Percentiles rank a stretch among this genome's conserved stretches.
Evolutionary conservation across 2,329 filamentous ascomycete species (phyloP).

Genomic region (Chrysosporium keratinophilum): DNA sequence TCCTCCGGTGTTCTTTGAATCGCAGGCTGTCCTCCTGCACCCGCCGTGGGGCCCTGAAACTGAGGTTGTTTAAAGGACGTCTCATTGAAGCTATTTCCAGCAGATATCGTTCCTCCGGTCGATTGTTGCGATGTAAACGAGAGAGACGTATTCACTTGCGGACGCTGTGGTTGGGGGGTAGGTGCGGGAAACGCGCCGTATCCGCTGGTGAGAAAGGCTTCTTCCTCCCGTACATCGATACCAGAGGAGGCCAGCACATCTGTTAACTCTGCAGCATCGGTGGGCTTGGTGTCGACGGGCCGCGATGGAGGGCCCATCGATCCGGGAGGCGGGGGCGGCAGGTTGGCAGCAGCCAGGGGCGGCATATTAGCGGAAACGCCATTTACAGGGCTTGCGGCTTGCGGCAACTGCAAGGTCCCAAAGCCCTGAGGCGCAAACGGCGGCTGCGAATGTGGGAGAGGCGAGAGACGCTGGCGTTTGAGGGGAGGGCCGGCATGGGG

Average conservation of each 20-base stretch:
- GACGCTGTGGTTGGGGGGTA: slow-evolving; percentile 35
- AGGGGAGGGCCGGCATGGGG: slow-evolving; percentile 47
- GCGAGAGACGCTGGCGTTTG: slow-evolving; percentile 63
- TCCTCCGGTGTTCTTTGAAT: slow-evolving; percentile 9
- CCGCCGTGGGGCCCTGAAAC: slow-evolving; percentile 43
- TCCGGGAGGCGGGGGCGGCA: slow-evolving; percentile 31
- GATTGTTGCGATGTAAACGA: slow-evolving; percentile 35
- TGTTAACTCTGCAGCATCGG: slow-evolving; percentile 58
- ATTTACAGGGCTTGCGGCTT: slow-evolving; percentile 22
- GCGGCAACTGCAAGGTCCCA: slow-evolving; percentile 38
- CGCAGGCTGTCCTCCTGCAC: slow-evolving; percentile 44
- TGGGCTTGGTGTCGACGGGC: slow-evolving; percentile 42
- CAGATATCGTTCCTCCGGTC: slow-evolving; percentile 31
- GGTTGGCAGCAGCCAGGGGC: slow-evolving; percentile 26
- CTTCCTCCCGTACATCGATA: slow-evolving; percentile 77
- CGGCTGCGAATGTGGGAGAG: slow-evolving; percentile 51
- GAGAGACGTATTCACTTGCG: slow-evolving; percentile 32
- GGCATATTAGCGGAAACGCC: slow-evolving; percentile 43
- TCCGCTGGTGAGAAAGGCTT: slow-evolving; percentile 61
- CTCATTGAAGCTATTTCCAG: slow-evolving; percentile 42
- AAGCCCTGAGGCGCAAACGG: slow-evolving; percentile 46
- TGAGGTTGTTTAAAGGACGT: slow-evolving; percentile 41
- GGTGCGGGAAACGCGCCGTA: slow-evolving; percentile 41
- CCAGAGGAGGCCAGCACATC: slow-evolving; percentile 77
- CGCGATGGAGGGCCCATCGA: slow-evolving; percentile 55